These are phyloP conservation scores for Quercus aquifolioides DNA, from an alignment of 306 rosid species.

Conservation along the genomic window DNA sequence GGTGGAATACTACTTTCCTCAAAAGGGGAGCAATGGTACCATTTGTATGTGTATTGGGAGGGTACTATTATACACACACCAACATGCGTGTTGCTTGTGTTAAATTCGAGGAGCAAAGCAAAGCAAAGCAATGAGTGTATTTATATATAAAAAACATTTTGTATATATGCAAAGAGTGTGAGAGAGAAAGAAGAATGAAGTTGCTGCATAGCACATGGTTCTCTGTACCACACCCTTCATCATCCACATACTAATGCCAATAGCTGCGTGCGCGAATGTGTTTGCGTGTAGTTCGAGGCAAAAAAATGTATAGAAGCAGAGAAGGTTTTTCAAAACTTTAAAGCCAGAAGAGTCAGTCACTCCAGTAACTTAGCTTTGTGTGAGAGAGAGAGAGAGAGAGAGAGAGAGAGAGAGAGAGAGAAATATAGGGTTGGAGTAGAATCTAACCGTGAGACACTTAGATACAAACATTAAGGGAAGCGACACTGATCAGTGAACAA, in stretches of 20 bases:
- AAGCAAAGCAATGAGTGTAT: not conserved
- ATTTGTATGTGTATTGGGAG: not conserved
- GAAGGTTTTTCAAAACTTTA: not conserved
- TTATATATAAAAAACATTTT: no score
- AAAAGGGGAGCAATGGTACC: conserved; percentile 35
- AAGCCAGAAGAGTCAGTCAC: not conserved
- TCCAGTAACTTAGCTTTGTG: not conserved
- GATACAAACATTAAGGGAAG: conserved; percentile 28
- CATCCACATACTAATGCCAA: conserved; percentile 37
- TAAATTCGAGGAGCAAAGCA: conserved; percentile 25
- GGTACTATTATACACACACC: conserved; percentile 1
- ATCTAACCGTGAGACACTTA: conserved; percentile 50
- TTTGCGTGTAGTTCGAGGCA: conserved; percentile 46
- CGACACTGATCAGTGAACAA: conserved; percentile 23
- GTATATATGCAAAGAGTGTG: not conserved
- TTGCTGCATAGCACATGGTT: conserved; percentile 41
- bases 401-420: not conserved
- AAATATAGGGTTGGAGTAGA: conserved; percentile 35
- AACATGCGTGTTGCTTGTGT: conserved; percentile 34
- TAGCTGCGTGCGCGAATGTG: conserved; percentile 31
- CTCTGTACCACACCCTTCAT: conserved; percentile 28
- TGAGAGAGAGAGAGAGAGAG: not conserved
- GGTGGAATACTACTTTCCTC: conserved; percentile 24
- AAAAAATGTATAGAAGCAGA: conserved; percentile 1
- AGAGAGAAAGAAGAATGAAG: not conserved